Evolutionary conservation across 345 rosid genomes (phyloP), one percentile per base, ranked within the genome.

Genomic region (Bruguiera gymnorhiza): DNA sequence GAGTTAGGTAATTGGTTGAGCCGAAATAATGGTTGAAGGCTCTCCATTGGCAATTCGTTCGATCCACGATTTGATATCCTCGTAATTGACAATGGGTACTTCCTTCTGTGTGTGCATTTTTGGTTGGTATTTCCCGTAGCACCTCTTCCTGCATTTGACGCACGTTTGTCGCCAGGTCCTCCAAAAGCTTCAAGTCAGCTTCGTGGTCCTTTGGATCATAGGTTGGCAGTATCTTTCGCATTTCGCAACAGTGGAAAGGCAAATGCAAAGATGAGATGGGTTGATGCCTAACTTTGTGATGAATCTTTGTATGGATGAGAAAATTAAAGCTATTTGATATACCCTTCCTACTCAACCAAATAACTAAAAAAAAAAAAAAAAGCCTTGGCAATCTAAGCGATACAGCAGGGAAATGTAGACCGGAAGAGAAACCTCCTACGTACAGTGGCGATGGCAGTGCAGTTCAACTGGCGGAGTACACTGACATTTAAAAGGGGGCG

Each of bases 41-140:
- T 84, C 90, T 55, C 98, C 97, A 67, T 83, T 83, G 36, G 96
- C 84, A 32, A 93, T 86, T 83, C 96, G 77, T 73, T 91, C 89
- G 23, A 93, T 89, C 46, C 70, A 86, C 50, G 86, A 78, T 69
- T 81, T 89, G 71, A 91, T 80, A 66, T 93, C 96, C 65, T 91
- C 97, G 36, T 91, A 93, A 78, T 82, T 86, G 60, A 93, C 97
- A 50, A 91, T 83, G 11, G 94, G 96, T 53, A 91, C 97, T 56
- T 78, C 87, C 66, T 74, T 68, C 86, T 2, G 97, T 88, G 10
- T 70, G 72, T 0, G 82, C 80, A 77, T 91, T 93, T 69, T 70
- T 80, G 16, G 79, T 76, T 10, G 88, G 81, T 51, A 93, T 93
- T 64, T 88, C 83, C 65, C 74, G 70, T 10, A 93, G 79, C 24